Conservation (phyloP, 228 moss, liverwort and hornwort species). For the Sphagnum fallax region DNA sequence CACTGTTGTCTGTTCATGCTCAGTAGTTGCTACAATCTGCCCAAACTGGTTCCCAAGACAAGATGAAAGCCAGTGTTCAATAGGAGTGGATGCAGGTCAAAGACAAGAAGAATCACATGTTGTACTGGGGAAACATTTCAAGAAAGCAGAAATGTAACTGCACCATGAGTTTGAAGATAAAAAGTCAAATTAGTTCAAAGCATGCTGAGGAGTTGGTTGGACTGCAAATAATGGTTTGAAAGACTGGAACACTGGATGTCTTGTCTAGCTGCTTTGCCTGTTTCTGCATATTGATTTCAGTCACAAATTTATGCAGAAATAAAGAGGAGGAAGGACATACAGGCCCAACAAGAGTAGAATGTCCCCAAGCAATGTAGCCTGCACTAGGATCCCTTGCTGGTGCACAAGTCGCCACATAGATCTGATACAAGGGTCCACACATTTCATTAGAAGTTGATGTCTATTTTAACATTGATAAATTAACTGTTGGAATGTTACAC, state of each 20-base stretch:
- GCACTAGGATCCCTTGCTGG: slow-evolving; percentile 65
- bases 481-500: not conserved
- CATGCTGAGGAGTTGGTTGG: not conserved
- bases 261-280: not conserved
- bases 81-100: not conserved
- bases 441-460: not conserved
- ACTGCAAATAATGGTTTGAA: too few relatives aligned
- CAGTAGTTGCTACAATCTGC: slow-evolving; percentile 82
- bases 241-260: too few relatives aligned
- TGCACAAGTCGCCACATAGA: slow-evolving; percentile 77
- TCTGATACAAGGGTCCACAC: slow-evolving; percentile 25
- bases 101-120: not conserved
- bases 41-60: slow-evolving; percentile 49
- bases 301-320: not conserved
- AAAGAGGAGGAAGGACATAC: slow-evolving; percentile 38
- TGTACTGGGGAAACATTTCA: not conserved
- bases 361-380: slow-evolving; percentile 81
- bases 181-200: not conserved
- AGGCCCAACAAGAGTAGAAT: slow-evolving; percentile 86
- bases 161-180: not conserved
- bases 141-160: not conserved
- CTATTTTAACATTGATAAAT: not conserved
- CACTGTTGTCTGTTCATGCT: slow-evolving; percentile 73
- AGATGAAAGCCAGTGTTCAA: not conserved
- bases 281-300: not conserved